Evolutionary conservation across 2,329 filamentous ascomycete species (phyloP).

Genomic region (Pseudocercospora pini-densiflorae): DNA sequence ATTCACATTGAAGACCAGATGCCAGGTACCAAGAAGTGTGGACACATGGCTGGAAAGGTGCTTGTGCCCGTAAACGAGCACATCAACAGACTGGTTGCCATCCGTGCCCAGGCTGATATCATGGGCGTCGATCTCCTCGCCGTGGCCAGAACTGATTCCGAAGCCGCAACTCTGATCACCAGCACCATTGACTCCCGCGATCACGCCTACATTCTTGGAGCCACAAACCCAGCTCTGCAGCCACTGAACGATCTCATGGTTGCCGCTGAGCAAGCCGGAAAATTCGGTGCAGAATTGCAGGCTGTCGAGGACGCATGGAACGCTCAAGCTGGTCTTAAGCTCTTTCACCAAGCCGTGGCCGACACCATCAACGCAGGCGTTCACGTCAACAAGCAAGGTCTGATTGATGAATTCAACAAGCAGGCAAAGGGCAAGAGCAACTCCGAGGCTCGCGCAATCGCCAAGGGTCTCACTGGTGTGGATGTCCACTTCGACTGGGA

Average conservation of each 20-base stretch:
- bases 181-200: constrained; percentile 95
- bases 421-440: constrained; percentile 83
- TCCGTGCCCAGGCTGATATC: constrained; percentile 96
- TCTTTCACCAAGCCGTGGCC: constrained; percentile 87
- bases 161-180: constrained; percentile 96
- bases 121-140: constrained; percentile 92
- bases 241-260: constrained; percentile 91
- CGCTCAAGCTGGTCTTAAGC: constrained; percentile 75
- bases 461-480: constrained; percentile 74
- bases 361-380: constrained; percentile 76
- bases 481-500: constrained; percentile 97
- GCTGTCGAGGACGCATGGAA: constrained; percentile 91
- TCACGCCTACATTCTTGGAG: constrained; percentile 89
- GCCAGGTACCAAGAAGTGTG: constrained; percentile 98
- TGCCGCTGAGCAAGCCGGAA: constrained; percentile 79
- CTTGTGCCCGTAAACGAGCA: constrained; percentile 96
- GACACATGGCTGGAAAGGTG: constrained; percentile 99
- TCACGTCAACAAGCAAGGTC: constrained; percentile 68
- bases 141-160: constrained; percentile 93
- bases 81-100: constrained; percentile 96
- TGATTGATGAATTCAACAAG: constrained; percentile 69
- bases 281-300: constrained; percentile 79
- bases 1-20: constrained; percentile 99
- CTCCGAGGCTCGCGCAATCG: constrained; percentile 77
- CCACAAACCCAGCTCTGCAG: constrained; percentile 82